Conservation (phyloP, 345 rosid species). For the Salix brachista region DNA sequence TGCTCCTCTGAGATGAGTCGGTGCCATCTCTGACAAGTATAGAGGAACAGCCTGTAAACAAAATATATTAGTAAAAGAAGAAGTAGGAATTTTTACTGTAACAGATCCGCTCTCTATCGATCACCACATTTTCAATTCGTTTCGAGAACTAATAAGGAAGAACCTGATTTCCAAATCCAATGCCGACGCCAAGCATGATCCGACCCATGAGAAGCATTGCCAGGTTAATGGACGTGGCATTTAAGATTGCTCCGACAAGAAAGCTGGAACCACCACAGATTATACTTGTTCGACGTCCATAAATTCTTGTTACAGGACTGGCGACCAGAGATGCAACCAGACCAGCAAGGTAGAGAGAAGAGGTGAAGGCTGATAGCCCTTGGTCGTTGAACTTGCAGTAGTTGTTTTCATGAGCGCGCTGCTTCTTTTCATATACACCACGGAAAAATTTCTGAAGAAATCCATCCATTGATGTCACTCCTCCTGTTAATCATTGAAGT, state of each 20-base stretch:
- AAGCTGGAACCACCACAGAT: conserved; percentile 82
- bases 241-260: conserved; percentile 62
- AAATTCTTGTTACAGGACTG: conserved; percentile 63
- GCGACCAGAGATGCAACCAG: conserved; percentile 76
- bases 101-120: not conserved
- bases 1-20: conserved; percentile 88
- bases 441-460: conserved; percentile 74
- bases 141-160: not conserved
- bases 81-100: not conserved
- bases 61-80: not conserved
- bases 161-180: conserved; percentile 96
- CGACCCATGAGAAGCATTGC: conserved; percentile 79
- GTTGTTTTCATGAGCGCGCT: conserved; percentile 76
- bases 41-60: conserved; percentile 65
- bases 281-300: conserved; percentile 80
- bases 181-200: conserved; percentile 87
- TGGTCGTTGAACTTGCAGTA: conserved; percentile 88
- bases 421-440: conserved; percentile 53
- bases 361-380: conserved; percentile 78
- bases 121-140: not conserved
- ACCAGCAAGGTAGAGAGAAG: conserved; percentile 90
- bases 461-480: conserved; percentile 81
- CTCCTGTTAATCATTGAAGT: conserved; percentile 45
- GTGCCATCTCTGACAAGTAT: conserved; percentile 91
- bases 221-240: conserved; percentile 62